A percentile compares a stretch with the other conserved stretches of the same genome.
Evolutionary conservation across 176 grass and related monocot genomes (phyloP).

Genomic region (Pontederia paniculata): DNA sequence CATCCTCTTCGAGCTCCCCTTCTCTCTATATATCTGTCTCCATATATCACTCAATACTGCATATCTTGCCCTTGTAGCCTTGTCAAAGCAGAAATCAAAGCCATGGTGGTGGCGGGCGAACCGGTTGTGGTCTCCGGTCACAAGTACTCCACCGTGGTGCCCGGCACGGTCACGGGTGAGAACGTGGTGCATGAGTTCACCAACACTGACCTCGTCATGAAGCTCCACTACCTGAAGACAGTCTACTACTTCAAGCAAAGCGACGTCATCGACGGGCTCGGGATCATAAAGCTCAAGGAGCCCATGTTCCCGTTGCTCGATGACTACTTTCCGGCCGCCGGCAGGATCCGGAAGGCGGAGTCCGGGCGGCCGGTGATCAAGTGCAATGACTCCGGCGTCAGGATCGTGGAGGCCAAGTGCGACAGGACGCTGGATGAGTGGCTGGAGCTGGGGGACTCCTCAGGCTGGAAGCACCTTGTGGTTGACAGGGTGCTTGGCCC

Average conservation of each 20-base stretch:
- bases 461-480: conserved; percentile 31
- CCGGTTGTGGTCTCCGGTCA: conserved; percentile 35
- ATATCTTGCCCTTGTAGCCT: too few relatives aligned
- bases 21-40: too few relatives aligned
- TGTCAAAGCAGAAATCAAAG: background rate
- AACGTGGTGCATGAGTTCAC: conserved; percentile 32
- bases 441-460: conserved; percentile 28
- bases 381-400: conserved; percentile 91
- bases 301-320: conserved; percentile 80
- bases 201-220: conserved; percentile 45
- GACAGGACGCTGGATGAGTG: conserved; percentile 38
- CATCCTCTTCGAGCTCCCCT: too few relatives aligned
- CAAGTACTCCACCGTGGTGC: conserved; percentile 73
- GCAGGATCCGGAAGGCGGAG: conserved; percentile 36
- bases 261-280: conserved; percentile 16
- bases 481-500: conserved; percentile 79
- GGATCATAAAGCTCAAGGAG: conserved; percentile 47
- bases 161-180: conserved; percentile 60
- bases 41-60: too few relatives aligned
- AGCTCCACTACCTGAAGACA: conserved; percentile 70
- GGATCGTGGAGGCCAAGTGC: conserved; percentile 75
- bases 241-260: conserved; percentile 57
- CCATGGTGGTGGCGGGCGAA: background rate
- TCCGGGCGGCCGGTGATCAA: conserved; percentile 44
- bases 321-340: conserved; percentile 41